phyloP scores from a whole-genome alignment of 768 basidiomycete species.

The Cubamyces lactineus region DNA sequence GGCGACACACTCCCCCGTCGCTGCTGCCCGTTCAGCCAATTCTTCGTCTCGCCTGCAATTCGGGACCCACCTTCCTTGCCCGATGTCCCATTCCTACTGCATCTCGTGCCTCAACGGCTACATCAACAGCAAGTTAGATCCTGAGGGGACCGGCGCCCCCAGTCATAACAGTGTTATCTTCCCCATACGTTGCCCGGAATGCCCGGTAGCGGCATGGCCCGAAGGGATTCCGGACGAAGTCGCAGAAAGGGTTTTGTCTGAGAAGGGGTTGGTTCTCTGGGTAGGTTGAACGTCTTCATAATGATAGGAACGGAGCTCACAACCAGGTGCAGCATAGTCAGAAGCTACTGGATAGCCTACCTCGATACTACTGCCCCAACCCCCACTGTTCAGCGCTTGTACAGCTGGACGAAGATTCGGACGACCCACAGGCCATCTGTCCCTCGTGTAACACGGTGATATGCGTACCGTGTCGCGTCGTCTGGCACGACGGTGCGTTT shows the following conservation, averaged over 20 bases:
- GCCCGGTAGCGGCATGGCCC: conserved; percentile 36
- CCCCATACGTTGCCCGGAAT: conserved; percentile 45
- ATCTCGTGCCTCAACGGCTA: conserved; percentile 40
- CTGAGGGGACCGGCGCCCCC: conserved; percentile 36
- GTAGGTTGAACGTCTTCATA: conserved; percentile 26
- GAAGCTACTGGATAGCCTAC: conserved; percentile 39
- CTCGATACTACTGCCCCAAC: conserved; percentile 43
- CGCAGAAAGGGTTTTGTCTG: conserved; percentile 37
- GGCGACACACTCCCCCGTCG: conserved; percentile 37
- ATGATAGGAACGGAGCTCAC: not conserved
- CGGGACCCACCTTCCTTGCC: conserved; percentile 41
- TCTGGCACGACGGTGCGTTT: conserved; percentile 40
- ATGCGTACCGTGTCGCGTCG: conserved; percentile 40
- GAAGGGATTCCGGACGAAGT: conserved; percentile 41
- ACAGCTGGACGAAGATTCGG: conserved; percentile 38
- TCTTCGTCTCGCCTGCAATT: conserved; percentile 40
- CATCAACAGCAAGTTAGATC: conserved; percentile 41
- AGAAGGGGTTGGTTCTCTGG: conserved; percentile 41
- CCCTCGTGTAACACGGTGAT: conserved; percentile 38
- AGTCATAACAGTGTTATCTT: conserved; percentile 37
- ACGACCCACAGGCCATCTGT: conserved; percentile 40
- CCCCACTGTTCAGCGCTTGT: conserved; percentile 42
- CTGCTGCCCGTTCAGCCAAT: conserved; percentile 39
- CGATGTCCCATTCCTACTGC: conserved; percentile 40
- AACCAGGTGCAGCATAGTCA: conserved; percentile 37